A percentile compares a stretch with the other conserved stretches of the same genome.
phyloP scores from a whole-genome alignment of 2,329 filamentous ascomycete genomes.

The Calonectria henricotiae region DNA sequence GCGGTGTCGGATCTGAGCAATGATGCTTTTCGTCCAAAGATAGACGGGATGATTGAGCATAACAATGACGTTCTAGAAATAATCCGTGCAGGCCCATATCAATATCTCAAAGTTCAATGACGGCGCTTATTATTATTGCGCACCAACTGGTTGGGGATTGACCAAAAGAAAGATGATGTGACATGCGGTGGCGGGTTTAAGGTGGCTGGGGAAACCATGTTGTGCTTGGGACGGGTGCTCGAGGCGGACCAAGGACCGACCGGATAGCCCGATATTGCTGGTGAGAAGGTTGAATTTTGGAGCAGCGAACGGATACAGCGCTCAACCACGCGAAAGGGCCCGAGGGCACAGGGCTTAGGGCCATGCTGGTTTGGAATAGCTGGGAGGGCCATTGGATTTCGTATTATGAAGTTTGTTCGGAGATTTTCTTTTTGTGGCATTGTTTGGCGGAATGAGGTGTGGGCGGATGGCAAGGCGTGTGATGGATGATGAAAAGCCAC shows the following conservation, averaged over 20 bases:
- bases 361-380: not conserved
- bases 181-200: conserved; percentile 20
- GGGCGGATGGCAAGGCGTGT: not conserved
- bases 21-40: conserved; percentile 18
- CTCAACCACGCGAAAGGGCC: not conserved
- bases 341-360: not conserved
- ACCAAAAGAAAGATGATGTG: conserved; percentile 8
- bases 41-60: conserved; percentile 16
- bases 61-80: conserved; percentile 23
- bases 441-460: conserved; percentile 2
- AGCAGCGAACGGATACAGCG: not conserved
- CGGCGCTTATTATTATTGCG: conserved; percentile 21
- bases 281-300: not conserved
- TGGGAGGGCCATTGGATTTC: not conserved
- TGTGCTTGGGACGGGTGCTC: conserved; percentile 3
- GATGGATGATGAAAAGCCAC: not conserved
- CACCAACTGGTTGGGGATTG: not conserved
- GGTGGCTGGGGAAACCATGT: conserved; percentile 33
- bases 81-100: conserved; percentile 18
- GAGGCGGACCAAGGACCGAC: conserved; percentile 13
- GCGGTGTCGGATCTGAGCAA: not conserved
- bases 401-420: not conserved
- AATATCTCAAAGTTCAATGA: conserved; percentile 16
- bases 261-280: conserved; percentile 26
- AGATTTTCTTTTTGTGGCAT: not conserved